Conservation (phyloP, 2,329 filamentous ascomycete species). For the Venturiaceae sp. region DNA sequence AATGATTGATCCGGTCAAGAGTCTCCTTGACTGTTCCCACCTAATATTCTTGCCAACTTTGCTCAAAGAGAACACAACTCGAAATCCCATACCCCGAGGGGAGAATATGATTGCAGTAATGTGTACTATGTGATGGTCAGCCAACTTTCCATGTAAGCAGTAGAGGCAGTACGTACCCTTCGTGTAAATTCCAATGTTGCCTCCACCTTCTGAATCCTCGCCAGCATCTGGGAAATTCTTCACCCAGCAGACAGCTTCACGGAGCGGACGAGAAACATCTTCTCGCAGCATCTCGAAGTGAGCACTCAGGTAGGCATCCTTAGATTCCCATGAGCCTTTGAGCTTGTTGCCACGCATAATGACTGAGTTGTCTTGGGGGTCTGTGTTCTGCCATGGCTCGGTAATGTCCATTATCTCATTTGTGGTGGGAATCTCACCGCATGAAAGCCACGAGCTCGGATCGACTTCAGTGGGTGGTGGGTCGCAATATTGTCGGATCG, state of each 20-base stretch:
- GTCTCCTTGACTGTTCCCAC: constrained; percentile 39
- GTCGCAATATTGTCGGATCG: not conserved
- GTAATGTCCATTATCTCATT: constrained; percentile 39
- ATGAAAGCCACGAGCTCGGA: constrained; percentile 15
- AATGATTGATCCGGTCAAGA: constrained; percentile 45
- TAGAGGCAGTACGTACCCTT: constrained; percentile 10
- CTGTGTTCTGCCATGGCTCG: constrained; percentile 2
- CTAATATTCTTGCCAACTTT: constrained; percentile 9
- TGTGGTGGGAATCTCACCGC: constrained; percentile 45
- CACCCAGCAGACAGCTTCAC: constrained; percentile 53
- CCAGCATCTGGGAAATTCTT: constrained; percentile 41
- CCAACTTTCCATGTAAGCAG: not conserved
- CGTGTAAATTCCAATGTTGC: constrained; percentile 26
- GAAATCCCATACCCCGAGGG: constrained; percentile 51
- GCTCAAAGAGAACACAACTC: constrained; percentile 32
- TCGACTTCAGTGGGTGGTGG: not conserved
- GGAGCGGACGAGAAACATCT: constrained; percentile 60
- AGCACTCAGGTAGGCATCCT: constrained; percentile 56
- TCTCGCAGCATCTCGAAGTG: constrained; percentile 71
- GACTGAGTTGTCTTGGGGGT: not conserved
- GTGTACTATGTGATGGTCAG: constrained; percentile 43
- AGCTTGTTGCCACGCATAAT: constrained; percentile 16
- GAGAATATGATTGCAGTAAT: constrained; percentile 57
- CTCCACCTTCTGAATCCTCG: constrained; percentile 40
- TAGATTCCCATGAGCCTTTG: constrained; percentile 47